phyloP scores from a whole-genome alignment of 148 eudicot species.

The Camellia lanceoleosa region DNA sequence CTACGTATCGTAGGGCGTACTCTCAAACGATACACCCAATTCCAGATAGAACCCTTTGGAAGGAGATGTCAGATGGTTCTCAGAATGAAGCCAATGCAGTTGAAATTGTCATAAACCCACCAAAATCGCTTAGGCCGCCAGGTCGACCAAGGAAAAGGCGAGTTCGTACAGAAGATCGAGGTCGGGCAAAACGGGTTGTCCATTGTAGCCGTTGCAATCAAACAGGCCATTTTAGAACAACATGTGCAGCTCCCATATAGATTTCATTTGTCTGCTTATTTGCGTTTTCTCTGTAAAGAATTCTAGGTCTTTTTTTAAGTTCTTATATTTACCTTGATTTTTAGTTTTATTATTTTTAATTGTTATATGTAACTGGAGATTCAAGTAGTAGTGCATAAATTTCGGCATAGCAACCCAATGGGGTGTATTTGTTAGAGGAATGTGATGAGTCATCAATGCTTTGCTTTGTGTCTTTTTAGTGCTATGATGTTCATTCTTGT shows the following conservation, averaged over 20 bases:
- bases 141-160: conserved; percentile 53
- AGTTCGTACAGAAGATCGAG: conserved; percentile 31
- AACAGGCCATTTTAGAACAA: conserved; percentile 71
- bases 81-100: conserved; percentile 16
- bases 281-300: neutral
- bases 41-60: conserved; percentile 55
- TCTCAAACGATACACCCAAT: conserved; percentile 67
- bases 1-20: conserved; percentile 56
- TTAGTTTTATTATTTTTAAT: neutral
- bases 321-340: neutral
- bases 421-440: too few relatives aligned
- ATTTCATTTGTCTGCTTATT: neutral
- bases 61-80: conserved; percentile 18
- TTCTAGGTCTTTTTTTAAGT: neutral
- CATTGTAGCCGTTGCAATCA: conserved; percentile 76
- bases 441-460: too few relatives aligned
- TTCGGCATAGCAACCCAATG: neutral
- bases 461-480: too few relatives aligned
- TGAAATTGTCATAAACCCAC: conserved; percentile 44
- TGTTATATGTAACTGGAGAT: neutral
- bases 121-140: conserved; percentile 50
- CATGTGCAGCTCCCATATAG: conserved; percentile 63
- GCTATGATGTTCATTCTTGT: too few relatives aligned
- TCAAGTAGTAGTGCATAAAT: neutral
- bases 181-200: conserved; percentile 54